phyloP scores from a whole-genome alignment of 768 basidiomycete species.

The Auricularia cornea region DNA sequence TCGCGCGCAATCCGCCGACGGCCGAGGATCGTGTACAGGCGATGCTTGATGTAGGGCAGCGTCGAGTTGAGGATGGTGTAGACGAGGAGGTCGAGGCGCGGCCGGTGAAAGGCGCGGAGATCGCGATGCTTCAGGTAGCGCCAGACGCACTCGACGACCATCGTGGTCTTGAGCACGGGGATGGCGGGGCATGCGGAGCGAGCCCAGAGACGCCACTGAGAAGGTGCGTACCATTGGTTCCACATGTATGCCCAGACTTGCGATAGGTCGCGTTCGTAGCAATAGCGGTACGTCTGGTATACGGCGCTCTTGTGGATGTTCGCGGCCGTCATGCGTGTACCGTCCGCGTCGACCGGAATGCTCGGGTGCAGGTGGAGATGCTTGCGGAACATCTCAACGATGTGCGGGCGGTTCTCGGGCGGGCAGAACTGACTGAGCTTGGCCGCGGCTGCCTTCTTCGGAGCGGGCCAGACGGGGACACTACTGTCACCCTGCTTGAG shows the following conservation, averaged over 20 bases:
- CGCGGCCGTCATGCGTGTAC: neutral
- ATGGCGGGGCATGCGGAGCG: constrained; percentile 5
- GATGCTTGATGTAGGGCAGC: constrained; percentile 10
- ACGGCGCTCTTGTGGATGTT: constrained; percentile 6
- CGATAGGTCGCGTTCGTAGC: constrained; percentile 13
- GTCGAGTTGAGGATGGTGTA: constrained; percentile 6
- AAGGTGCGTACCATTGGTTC: constrained; percentile 21
- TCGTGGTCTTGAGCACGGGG: constrained; percentile 14
- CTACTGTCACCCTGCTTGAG: constrained; percentile 4
- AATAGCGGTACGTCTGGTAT: constrained; percentile 18
- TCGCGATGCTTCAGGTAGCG: constrained; percentile 16
- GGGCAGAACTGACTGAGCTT: constrained; percentile 12
- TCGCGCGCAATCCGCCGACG: constrained; percentile 10
- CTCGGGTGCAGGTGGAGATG: constrained; percentile 16
- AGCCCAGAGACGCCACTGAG: constrained; percentile 20
- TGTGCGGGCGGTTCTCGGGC: constrained; percentile 8
- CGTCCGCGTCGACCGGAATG: constrained; percentile 9
- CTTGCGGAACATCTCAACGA: constrained; percentile 11
- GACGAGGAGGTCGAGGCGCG: constrained; percentile 15
- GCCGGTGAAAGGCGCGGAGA: constrained; percentile 14
- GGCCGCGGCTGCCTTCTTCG: constrained; percentile 5
- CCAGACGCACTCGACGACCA: constrained; percentile 21
- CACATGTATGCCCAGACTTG: constrained; percentile 25
- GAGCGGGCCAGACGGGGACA: constrained; percentile 12
- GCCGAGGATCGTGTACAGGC: constrained; percentile 12